Evolutionary conservation across 2,329 filamentous ascomycete species (phyloP).

Genomic region (Talaromyces marneffei): DNA sequence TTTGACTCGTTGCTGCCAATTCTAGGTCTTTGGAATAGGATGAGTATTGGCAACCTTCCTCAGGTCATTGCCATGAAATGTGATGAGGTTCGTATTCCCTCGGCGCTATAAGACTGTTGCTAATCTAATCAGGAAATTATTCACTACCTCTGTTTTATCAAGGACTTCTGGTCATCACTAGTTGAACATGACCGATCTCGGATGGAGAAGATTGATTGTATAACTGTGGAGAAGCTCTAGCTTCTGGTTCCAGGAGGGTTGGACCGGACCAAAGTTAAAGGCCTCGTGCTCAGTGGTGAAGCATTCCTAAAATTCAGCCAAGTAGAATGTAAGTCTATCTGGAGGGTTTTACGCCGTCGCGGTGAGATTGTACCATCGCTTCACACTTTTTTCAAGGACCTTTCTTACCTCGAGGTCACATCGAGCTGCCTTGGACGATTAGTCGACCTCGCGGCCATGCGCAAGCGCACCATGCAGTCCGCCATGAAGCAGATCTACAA

Average conservation of each 20-base stretch:
- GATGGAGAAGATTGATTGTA: constrained; percentile 22
- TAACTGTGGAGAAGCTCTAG: constrained; percentile 1
- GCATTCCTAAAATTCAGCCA: background rate
- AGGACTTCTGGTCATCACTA: constrained; percentile 25
- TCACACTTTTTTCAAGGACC: constrained; percentile 34
- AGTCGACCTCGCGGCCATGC: background rate
- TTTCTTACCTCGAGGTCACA: constrained; percentile 27
- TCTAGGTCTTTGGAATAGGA: background rate
- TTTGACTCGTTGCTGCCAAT: constrained; percentile 5
- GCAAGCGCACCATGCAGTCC: background rate
- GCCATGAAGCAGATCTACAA: background rate
- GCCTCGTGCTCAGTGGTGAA: background rate
- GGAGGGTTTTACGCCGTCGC: background rate
- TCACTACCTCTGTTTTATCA: constrained; percentile 24
- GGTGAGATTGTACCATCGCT: constrained; percentile 17
- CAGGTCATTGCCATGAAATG: background rate
- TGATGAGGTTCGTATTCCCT: background rate
- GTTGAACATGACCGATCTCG: constrained; percentile 19
- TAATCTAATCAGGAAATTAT: constrained; percentile 20
- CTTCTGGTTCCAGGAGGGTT: background rate
- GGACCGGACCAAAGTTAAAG: background rate
- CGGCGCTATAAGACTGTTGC: background rate
- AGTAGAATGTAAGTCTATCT: constrained; percentile 6
- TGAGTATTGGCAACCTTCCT: constrained; percentile 2
- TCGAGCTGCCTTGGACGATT: background rate